A percentile compares a stretch with the other conserved stretches of the same genome.
Evolutionary conservation across 1,139 yeast species (phyloP).

Genomic region (Saccharomyces pastorianus): DNA sequence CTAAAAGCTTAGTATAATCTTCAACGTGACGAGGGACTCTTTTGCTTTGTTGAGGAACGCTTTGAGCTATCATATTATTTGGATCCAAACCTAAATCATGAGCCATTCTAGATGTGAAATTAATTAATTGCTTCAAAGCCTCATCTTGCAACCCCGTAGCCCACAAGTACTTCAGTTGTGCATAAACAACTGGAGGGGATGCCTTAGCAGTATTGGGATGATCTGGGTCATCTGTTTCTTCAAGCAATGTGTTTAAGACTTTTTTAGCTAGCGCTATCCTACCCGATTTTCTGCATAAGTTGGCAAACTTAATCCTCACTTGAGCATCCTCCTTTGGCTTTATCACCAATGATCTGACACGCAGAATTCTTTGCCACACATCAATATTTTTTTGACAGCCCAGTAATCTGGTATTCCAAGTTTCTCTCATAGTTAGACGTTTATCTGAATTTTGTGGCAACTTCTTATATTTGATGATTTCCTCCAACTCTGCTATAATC

Average conservation of each 20-base stretch:
- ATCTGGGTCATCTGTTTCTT: constrained; percentile 38
- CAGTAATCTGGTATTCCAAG: constrained; percentile 86
- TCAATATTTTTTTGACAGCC: constrained; percentile 97
- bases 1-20: constrained; percentile 78
- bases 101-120: constrained; percentile 86
- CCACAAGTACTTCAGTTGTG: constrained; percentile 95
- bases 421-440: constrained; percentile 69
- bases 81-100: constrained; percentile 74
- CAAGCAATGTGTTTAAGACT: constrained; percentile 69
- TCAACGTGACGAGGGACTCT: constrained; percentile 75
- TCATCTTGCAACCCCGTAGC: constrained; percentile 84
- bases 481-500: constrained; percentile 94
- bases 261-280: constrained; percentile 88
- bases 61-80: constrained; percentile 74
- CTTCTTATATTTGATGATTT: constrained; percentile 80
- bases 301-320: constrained; percentile 97
- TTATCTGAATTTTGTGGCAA: constrained; percentile 77
- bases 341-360: constrained; percentile 86
- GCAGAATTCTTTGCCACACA: constrained; percentile 94
- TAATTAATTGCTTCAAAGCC: constrained; percentile 77
- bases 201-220: constrained; percentile 64
- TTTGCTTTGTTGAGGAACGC: constrained; percentile 36
- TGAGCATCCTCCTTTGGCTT: constrained; percentile 96
- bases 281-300: constrained; percentile 88
- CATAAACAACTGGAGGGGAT: constrained; percentile 94